phyloP scores from a whole-genome alignment of 768 basidiomycete species.

The Flagelloscypha sp. region DNA sequence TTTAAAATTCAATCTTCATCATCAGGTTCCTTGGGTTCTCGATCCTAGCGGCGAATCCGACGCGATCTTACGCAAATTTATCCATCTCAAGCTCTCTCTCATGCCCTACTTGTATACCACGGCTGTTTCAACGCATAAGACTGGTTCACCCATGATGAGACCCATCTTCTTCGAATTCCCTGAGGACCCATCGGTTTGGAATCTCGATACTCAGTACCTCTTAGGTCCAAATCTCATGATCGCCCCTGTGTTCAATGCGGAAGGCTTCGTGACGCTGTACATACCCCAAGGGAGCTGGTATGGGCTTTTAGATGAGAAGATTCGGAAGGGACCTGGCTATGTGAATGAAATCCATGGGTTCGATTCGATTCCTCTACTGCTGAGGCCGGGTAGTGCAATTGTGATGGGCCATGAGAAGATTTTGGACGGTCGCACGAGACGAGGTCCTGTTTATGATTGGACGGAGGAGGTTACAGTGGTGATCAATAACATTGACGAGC shows the following conservation, averaged over 20 bases:
- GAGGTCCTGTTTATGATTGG: conserved; percentile 16
- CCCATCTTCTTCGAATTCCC: conserved; percentile 28
- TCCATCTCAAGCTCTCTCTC: conserved; percentile 33
- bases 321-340: conserved; percentile 20
- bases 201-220: conserved; percentile 26
- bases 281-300: conserved; percentile 24
- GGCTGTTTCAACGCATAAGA: conserved; percentile 22
- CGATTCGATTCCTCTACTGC: conserved; percentile 19
- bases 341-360: conserved; percentile 21
- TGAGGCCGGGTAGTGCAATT: conserved; percentile 21
- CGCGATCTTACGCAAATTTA: conserved; percentile 27
- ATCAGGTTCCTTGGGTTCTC: conserved; percentile 35
- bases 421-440: conserved; percentile 9
- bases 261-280: conserved; percentile 21
- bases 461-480: conserved; percentile 13
- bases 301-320: conserved; percentile 20
- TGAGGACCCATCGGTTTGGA: conserved; percentile 22
- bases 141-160: conserved; percentile 25
- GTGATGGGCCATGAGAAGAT: conserved; percentile 14
- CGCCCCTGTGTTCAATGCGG: conserved; percentile 22
- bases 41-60: conserved; percentile 30
- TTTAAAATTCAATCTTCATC: no score
- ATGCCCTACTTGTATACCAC: conserved; percentile 36
- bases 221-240: conserved; percentile 23
- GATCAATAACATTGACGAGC: conserved; percentile 9